Percentiles rank a stretch among this genome's conserved stretches.
These are phyloP conservation scores for Rosa rugosa DNA, from an alignment of 306 rosid species.

Conservation along the genomic window DNA sequence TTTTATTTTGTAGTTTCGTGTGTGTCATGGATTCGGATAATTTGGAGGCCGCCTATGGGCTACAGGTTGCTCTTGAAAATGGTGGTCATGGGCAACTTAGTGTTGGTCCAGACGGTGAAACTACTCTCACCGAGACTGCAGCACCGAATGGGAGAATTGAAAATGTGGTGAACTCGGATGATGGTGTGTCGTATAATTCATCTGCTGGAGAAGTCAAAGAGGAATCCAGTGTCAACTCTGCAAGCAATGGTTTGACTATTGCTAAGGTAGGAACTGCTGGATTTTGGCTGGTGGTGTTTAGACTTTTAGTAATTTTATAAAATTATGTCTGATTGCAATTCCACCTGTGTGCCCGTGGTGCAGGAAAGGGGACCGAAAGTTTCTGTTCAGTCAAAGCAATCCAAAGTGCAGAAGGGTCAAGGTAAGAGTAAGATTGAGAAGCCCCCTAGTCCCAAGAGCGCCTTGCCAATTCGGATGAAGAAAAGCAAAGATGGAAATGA, in stretches of 20 bases:
- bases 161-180: constrained; percentile 39
- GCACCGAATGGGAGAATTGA: constrained; percentile 47
- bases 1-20: constrained; percentile 39
- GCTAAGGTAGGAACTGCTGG: constrained; percentile 48
- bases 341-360: constrained; percentile 21
- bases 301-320: neutral
- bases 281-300: neutral
- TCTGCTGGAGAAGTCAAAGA: constrained; percentile 44
- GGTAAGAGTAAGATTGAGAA: constrained; percentile 58
- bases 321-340: constrained; percentile 22
- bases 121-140: constrained; percentile 20
- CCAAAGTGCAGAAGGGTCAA: constrained; percentile 47
- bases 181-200: constrained; percentile 33
- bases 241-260: constrained; percentile 38
- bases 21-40: constrained; percentile 64
- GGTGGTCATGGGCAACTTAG: constrained; percentile 44
- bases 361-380: constrained; percentile 55
- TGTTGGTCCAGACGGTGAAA: constrained; percentile 34
- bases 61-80: constrained; percentile 55
- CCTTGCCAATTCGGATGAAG: constrained; percentile 37
- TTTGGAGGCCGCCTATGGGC: constrained; percentile 44
- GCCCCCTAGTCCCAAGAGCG: constrained; percentile 35
- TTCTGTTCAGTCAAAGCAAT: constrained; percentile 33
- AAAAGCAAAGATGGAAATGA: constrained; percentile 63
- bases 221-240: constrained; percentile 37